Evolutionary conservation across 2,329 filamentous ascomycete genomes (phyloP), one percentile per base, ranked within the genome.

Genomic region (Ophiostoma quercus): DNA sequence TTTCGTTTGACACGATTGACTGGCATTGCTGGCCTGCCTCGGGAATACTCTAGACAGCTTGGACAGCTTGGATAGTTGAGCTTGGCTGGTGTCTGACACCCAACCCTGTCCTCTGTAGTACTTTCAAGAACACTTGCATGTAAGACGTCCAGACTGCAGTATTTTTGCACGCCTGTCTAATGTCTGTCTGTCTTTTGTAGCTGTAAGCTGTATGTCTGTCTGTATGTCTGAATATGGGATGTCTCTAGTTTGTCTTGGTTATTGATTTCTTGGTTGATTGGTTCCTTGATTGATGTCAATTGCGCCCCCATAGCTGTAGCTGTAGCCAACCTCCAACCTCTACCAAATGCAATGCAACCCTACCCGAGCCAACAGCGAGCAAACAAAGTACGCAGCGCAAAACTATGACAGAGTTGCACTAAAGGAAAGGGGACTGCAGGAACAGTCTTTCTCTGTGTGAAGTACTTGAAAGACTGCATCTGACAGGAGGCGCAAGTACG

Each of bases 91-190:
- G 41, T 4, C 43, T 47, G 43, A n/a, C 43, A 19, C 43, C 39
- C 39, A 41, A 25, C 51, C 51, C 22, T 57, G n/a, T 14, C 3
- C 2, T 29, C 25, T 29, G 51, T 57, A 25, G 51, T 57, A 25
- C 51, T 57, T 57, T 57, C 51, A 57, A 25, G 22, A 47, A n/a
- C 7, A 47, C 43, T 57, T 57, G 22, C n/a, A 57, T 22, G 51
- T 57, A 57, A 57, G 51, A 57, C 51, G 51, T 57, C 51, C 51
- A n/a, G 51, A 11, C 51, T 54, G 51, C 51, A 57, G 51, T 57
- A 57, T 57, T 57, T 57, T 7, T 25, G 51, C 43, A 57, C 22
- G 51, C 11, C n/a, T 57, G 51, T 57, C 51, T 57, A 14, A 57
- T 57, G 6, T 25, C 43, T 51, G 43, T 25, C 3, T 22, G 51